Conservation (phyloP, 352 stramenopile genomes). For the Stramenopiles sp. region DNA sequence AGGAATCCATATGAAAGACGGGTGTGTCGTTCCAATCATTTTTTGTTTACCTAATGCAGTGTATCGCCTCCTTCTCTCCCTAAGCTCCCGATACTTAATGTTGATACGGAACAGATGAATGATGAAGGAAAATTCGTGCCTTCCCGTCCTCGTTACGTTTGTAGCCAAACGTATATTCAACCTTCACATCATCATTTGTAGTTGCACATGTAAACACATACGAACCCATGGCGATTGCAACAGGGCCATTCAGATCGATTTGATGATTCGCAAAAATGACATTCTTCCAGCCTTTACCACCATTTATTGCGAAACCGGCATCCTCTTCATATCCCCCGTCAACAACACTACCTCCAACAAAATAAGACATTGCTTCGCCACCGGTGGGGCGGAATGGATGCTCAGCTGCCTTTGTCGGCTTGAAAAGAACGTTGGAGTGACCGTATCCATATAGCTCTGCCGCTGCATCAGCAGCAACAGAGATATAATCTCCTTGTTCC, state of each 20-base stretch:
- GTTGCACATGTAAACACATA: no score
- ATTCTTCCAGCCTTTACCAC: slow-evolving; percentile 15
- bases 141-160: slow-evolving; percentile 11
- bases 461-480: neutral
- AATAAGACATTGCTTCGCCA: slow-evolving; percentile 16
- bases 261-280: slow-evolving; percentile 15
- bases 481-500: slow-evolving; percentile 11
- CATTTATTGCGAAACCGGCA: slow-evolving; percentile 16
- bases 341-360: slow-evolving; percentile 12
- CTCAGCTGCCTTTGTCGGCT: slow-evolving; percentile 16
- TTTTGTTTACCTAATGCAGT: no score
- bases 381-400: slow-evolving; percentile 13
- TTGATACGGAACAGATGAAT: slow-evolving; percentile 15
- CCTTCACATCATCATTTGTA: slow-evolving; percentile 12
- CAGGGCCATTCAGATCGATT: slow-evolving; percentile 3
- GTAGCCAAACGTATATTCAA: slow-evolving; percentile 18
- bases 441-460: slow-evolving; percentile 15
- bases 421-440: slow-evolving; percentile 13
- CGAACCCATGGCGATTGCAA: slow-evolving; percentile 14
- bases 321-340: slow-evolving; percentile 13
- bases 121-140: slow-evolving; percentile 14
- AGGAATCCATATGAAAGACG: no score
- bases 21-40: no score
- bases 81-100: no score
- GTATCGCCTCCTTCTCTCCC: no score